Evolutionary conservation across 352 stramenopile genomes (phyloP).

Genomic region (Lagenidium sp.): DNA sequence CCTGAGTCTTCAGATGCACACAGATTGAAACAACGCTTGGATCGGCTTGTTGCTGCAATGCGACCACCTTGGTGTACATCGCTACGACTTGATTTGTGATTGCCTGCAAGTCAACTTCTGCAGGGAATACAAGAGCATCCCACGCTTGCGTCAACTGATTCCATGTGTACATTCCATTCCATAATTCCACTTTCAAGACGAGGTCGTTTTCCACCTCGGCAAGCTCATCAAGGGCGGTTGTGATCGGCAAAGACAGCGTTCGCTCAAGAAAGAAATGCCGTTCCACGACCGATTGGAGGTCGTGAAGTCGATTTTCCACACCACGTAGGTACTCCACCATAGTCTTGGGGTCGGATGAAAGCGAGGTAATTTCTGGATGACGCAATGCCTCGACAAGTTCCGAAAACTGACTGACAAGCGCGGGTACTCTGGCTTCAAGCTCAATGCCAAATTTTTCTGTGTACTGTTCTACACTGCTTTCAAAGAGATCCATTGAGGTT

Average conservation of each 20-base stretch:
- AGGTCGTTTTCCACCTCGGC: constrained; percentile 62
- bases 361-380: constrained; percentile 27
- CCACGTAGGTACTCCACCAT: constrained; percentile 33
- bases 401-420: constrained; percentile 22
- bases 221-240: constrained; percentile 77
- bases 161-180: constrained; percentile 72
- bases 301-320: constrained; percentile 23
- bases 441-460: constrained; percentile 68
- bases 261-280: constrained; percentile 47
- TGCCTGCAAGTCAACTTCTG: constrained; percentile 48
- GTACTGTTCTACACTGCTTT: constrained; percentile 62
- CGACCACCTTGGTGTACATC: constrained; percentile 41
- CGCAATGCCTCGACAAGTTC: constrained; percentile 25
- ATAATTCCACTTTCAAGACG: constrained; percentile 71
- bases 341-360: constrained; percentile 34
- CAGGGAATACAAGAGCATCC: constrained; percentile 40
- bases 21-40: constrained; percentile 36
- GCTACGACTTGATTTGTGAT: constrained; percentile 60
- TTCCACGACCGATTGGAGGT: constrained; percentile 20
- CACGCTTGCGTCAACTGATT: constrained; percentile 28
- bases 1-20: constrained; percentile 51
- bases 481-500: constrained; percentile 69
- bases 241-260: constrained; percentile 42
- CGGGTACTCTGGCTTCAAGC: constrained; percentile 44
- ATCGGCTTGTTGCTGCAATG: constrained; percentile 41